Conservation (phyloP, 2,329 filamentous ascomycete genomes). For the Emmonsiellopsis sp. region DNA sequence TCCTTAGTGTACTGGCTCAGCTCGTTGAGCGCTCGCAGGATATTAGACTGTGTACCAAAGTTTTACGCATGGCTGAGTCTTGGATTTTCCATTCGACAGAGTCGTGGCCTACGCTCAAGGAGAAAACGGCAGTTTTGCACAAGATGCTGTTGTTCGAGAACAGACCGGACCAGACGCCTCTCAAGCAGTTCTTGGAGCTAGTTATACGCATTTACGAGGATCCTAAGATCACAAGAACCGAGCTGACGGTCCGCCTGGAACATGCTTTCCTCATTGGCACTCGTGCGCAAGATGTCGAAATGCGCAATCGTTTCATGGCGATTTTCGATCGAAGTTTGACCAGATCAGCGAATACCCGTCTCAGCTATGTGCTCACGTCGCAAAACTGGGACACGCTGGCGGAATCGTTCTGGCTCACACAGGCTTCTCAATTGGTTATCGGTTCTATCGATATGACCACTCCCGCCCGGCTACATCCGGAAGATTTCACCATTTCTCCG, state of each 20-base stretch:
- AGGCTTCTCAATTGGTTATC: conserved; percentile 86
- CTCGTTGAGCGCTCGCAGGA: conserved; percentile 92
- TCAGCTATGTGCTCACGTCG: conserved; percentile 79
- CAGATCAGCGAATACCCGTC: conserved; percentile 78
- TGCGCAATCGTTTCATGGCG: conserved; percentile 92
- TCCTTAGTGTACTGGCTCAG: conserved; percentile 88
- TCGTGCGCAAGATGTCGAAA: conserved; percentile 83
- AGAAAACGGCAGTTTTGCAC: conserved; percentile 96
- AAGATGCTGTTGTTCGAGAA: conserved; percentile 98
- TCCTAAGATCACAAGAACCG: conserved; percentile 85
- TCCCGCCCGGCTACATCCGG: conserved; percentile 66
- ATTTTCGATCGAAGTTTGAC: conserved; percentile 94
- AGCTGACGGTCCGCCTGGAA: conserved; percentile 93
- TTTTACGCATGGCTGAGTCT: conserved; percentile 82
- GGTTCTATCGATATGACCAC: conserved; percentile 81
- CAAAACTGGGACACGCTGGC: conserved; percentile 96
- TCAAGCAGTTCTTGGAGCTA: conserved; percentile 88
- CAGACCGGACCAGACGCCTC: conserved; percentile 68
- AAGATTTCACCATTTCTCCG: conserved; percentile 74
- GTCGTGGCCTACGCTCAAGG: conserved; percentile 93
- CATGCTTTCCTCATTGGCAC: conserved; percentile 97
- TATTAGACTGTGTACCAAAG: conserved; percentile 78
- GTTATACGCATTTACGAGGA: conserved; percentile 98
- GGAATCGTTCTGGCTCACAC: conserved; percentile 94
- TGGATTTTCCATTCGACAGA: conserved; percentile 97